phyloP scores from a whole-genome alignment of 1,139 yeast genomes.

The Geotrichum reessii region DNA sequence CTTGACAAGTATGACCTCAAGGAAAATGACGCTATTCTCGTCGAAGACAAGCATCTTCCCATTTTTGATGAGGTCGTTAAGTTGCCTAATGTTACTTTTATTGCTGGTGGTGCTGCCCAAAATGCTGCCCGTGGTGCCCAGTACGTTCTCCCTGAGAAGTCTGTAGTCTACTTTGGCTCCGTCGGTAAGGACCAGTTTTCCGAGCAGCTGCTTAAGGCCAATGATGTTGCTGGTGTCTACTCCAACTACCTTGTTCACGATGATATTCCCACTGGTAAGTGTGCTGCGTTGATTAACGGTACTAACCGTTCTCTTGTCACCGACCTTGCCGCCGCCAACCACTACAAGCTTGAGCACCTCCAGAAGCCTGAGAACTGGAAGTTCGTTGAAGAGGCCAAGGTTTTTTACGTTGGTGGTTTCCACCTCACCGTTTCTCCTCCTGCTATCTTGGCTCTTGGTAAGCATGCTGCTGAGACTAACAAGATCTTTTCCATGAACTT shows the following conservation, averaged over 20 bases:
- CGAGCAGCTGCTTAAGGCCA: slow-evolving; percentile 75
- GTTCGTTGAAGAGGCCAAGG: slow-evolving; percentile 71
- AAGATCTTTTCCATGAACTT: slow-evolving; percentile 82
- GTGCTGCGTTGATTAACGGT: slow-evolving; percentile 93
- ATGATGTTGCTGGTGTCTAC: slow-evolving; percentile 78
- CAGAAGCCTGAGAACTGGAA: slow-evolving; percentile 88
- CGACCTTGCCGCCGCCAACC: slow-evolving; percentile 96
- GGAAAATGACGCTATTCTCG: slow-evolving; percentile 90
- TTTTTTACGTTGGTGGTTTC: slow-evolving; percentile 93
- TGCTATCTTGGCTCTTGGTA: slow-evolving; percentile 82
- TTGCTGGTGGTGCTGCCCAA: slow-evolving; percentile 99
- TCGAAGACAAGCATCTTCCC: slow-evolving; percentile 81
- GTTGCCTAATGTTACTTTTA: slow-evolving; percentile 55
- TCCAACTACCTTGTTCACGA: slow-evolving; percentile 69
- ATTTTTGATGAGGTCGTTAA: slow-evolving; percentile 73
- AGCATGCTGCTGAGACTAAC: slow-evolving; percentile 81
- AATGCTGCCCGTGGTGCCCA: slow-evolving; percentile 99
- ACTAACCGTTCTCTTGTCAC: slow-evolving; percentile 89
- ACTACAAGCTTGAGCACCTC: slow-evolving; percentile 84
- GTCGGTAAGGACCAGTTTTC: slow-evolving; percentile 92
- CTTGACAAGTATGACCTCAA: slow-evolving; percentile 76
- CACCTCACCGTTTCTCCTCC: slow-evolving; percentile 97
- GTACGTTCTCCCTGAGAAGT: slow-evolving; percentile 71
- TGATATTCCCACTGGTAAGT: slow-evolving; percentile 87
- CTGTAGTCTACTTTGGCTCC: slow-evolving; percentile 92